phyloP scores from a whole-genome alignment of 2,329 filamentous ascomycete genomes.

The Penicillium thymicola region DNA sequence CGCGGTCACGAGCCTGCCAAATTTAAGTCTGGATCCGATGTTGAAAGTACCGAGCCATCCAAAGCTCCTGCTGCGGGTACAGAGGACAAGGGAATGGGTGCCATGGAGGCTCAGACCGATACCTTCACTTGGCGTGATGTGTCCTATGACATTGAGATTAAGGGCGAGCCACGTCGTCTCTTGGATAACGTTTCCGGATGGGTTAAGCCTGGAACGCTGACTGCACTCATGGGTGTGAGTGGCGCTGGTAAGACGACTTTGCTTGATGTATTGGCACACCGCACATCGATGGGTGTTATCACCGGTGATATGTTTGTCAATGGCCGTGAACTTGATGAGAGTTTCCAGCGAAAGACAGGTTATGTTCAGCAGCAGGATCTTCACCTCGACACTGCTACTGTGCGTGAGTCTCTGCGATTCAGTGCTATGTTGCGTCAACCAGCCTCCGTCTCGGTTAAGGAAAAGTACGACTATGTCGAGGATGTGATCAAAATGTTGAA shows the following conservation, averaged over 20 bases:
- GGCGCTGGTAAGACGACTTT: conserved; percentile 90
- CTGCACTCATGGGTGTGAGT: conserved; percentile 84
- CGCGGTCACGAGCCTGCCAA: conserved; percentile 45
- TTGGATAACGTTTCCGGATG: conserved; percentile 83
- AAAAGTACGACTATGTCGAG: conserved; percentile 82
- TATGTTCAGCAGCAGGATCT: conserved; percentile 83
- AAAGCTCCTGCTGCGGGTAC: background rate
- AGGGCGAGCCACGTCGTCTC: conserved; percentile 68
- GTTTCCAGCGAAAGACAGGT: conserved; percentile 34
- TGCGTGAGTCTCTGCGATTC: conserved; percentile 82
- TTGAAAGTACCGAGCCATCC: conserved; percentile 43
- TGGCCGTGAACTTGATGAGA: conserved; percentile 61
- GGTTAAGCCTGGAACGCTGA: conserved; percentile 88
- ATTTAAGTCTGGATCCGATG: conserved; percentile 32
- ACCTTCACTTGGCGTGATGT: conserved; percentile 81
- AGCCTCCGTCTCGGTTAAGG: conserved; percentile 61
- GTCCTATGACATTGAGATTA: conserved; percentile 75
- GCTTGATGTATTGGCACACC: conserved; percentile 77
- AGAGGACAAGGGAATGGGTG: conserved; percentile 8
- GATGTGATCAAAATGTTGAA: conserved; percentile 83
- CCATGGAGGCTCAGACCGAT: conserved; percentile 61
- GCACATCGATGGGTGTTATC: conserved; percentile 82
- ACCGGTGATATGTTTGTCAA: conserved; percentile 80
- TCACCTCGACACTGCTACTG: conserved; percentile 77
- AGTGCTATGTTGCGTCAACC: conserved; percentile 82